Evolutionary conservation across 768 basidiomycete species (phyloP), one percentile per base, ranked within the genome.

Genomic region (Gyrodon lividus): DNA sequence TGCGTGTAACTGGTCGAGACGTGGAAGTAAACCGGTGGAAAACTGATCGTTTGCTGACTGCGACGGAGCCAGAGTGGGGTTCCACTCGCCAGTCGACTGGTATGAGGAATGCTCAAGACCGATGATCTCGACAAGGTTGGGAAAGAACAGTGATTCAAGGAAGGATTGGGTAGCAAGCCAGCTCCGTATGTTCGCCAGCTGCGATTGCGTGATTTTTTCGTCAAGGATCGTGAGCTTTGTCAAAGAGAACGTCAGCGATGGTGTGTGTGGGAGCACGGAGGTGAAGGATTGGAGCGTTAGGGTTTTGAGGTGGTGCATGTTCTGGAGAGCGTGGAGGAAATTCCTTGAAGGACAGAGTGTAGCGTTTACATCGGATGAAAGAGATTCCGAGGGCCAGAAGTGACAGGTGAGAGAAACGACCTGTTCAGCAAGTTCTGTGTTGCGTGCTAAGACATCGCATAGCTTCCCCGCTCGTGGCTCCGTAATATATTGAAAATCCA

Each of bases 221-320:
- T 70, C 66, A 6, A 70, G 61, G 44, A 70, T 56, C n/a, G 62
- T 62, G 49, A 68, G 31, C n/a, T 50, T 56, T n/a, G 55, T 55
- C 37, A 68, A 40, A 30, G 54, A 57, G 53, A 68, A 59, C 4
- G 56, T 33, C 33, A 62, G 64, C 3, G 54, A 54, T 16, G 59
- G 54, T 0, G 59, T 47, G 14, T 58, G 49, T 3, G 57, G 52
- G 19, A 68, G 56, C 22, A 66, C 53, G 44, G 56, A 54, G 14
- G 50, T 45, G 41, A 70, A 66, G 12, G 64, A 66, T 10, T 54
- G 55, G 8, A 70, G 30, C 0, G 64, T 66, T 33, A 68, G 61
- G 6, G 50, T 56, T 37, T 55, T 63, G 51, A 68, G 64, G 33
- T 68, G 61, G 8, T 33, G 38, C 68, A 68, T 70, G 30, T 70